phyloP scores from a whole-genome alignment of 768 basidiomycete genomes.

The Russula ochroleuca region DNA sequence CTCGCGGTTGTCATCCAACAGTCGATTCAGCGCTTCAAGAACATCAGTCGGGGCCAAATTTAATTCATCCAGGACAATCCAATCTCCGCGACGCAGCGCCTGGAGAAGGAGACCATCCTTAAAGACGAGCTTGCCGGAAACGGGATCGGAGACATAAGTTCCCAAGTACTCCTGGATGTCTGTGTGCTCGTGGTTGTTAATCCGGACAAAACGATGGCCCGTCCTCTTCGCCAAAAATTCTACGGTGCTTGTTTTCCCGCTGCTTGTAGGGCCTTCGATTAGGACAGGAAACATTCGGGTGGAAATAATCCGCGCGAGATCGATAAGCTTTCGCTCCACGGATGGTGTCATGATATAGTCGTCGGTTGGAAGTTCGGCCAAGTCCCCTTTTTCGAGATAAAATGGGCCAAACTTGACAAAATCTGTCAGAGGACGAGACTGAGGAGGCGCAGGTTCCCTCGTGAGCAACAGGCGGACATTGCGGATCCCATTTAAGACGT shows the following conservation, averaged over 20 bases:
- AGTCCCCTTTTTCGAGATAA: conserved; percentile 76
- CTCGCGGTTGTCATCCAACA: conserved; percentile 97
- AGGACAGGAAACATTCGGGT: conserved; percentile 90
- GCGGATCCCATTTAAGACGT: conserved; percentile 73
- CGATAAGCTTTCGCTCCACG: conserved; percentile 88
- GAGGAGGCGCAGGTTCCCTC: conserved; percentile 59
- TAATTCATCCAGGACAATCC: conserved; percentile 97
- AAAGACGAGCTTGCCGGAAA: conserved; percentile 91
- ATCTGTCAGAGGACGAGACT: conserved; percentile 43
- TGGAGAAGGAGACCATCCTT: conserved; percentile 92
- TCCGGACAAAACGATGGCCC: conserved; percentile 93
- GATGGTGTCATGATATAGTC: conserved; percentile 95
- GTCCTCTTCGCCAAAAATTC: conserved; percentile 92
- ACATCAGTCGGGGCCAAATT: conserved; percentile 98
- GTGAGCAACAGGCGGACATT: conserved; percentile 73
- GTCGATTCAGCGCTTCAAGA: conserved; percentile 91
- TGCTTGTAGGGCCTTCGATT: conserved; percentile 97
- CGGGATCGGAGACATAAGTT: conserved; percentile 89
- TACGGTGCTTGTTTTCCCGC: conserved; percentile 94
- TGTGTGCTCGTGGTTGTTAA: conserved; percentile 99
- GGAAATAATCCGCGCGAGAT: conserved; percentile 87
- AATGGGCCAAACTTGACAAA: conserved; percentile 88
- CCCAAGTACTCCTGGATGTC: conserved; percentile 99
- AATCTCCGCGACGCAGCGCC: conserved; percentile 86
- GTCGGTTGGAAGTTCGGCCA: conserved; percentile 57